phyloP scores from a whole-genome alignment of 1,284 basidiomycete genomes.

The Cutaneotrichosporon mucoides region DNA sequence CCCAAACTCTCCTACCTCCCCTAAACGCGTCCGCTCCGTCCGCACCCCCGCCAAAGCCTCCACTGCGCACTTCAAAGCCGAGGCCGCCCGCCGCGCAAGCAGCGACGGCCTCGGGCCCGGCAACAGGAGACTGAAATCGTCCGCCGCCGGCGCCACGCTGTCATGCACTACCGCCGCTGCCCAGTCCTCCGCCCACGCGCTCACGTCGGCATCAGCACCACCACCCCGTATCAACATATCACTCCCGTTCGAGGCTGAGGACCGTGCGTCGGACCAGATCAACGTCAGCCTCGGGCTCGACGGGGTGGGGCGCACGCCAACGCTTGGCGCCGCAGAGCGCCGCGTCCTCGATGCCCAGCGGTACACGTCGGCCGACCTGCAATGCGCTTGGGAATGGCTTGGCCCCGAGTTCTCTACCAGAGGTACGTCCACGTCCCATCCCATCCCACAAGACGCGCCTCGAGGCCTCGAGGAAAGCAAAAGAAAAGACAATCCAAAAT shows the following conservation, averaged over 20 bases:
- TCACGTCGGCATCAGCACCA: background rate
- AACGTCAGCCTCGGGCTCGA: slow-evolving; percentile 23
- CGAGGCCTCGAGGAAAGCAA: too few species aligned
- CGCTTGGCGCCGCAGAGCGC: slow-evolving; percentile 24
- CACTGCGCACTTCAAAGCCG: slow-evolving; percentile 1
- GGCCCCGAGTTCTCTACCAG: slow-evolving; percentile 28
- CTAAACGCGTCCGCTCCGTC: slow-evolving; percentile 6
- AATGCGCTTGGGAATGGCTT: slow-evolving; percentile 31
- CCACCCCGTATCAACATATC: slow-evolving; percentile 17
- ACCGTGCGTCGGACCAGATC: background rate
- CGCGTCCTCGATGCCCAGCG: slow-evolving; percentile 23
- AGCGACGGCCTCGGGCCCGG: slow-evolving; percentile 10
- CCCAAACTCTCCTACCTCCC: slow-evolving; percentile 6
- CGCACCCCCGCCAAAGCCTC: background rate
- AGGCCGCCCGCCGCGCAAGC: slow-evolving; percentile 15
- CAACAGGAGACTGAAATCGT: background rate
- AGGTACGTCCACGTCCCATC: slow-evolving; percentile 22
- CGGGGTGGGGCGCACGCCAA: slow-evolving; percentile 24
- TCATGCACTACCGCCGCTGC: background rate
- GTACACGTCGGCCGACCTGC: slow-evolving; percentile 26
- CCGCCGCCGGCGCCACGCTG: background rate
- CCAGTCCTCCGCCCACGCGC: background rate
- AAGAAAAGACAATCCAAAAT: background rate
- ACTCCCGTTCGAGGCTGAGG: slow-evolving; percentile 15
- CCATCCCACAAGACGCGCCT: too few species aligned